Conservation (phyloP, 345 rosid species). For the Ceriops decandra region DNA sequence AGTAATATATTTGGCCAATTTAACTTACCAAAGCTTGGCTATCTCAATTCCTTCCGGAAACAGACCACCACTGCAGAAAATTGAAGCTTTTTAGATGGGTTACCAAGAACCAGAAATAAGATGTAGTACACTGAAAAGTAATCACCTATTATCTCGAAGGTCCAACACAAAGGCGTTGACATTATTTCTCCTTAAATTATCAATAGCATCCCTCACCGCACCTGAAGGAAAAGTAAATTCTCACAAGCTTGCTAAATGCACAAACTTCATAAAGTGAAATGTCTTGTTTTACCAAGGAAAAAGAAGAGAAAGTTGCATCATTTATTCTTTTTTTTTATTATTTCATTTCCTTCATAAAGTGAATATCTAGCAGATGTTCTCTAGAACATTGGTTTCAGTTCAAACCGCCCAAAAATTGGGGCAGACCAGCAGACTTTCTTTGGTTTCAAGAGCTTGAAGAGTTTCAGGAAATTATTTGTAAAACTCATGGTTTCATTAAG, state of each 20-base stretch:
- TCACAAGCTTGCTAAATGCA: neutral
- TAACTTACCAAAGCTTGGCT: slow-evolving; percentile 83
- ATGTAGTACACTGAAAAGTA: slow-evolving; percentile 23
- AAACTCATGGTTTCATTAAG: too few species aligned
- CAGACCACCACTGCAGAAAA: slow-evolving; percentile 86
- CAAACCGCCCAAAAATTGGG: neutral
- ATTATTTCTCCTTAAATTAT: slow-evolving; percentile 53
- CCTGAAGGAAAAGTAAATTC: slow-evolving; percentile 39
- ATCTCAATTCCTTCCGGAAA: slow-evolving; percentile 97
- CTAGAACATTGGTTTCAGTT: neutral
- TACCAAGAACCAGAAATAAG: slow-evolving; percentile 18
- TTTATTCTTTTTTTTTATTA: neutral
- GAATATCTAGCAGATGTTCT: neutral
- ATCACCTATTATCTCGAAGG: slow-evolving; percentile 97
- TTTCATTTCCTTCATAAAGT: too few species aligned
- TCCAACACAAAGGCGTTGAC: slow-evolving; percentile 82
- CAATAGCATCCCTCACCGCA: slow-evolving; percentile 83
- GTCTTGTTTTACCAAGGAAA: neutral
- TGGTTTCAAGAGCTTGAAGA: neutral
- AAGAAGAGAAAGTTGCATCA: neutral
- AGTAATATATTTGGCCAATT: neutral
- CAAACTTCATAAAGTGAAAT: neutral
- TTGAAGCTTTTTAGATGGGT: slow-evolving; percentile 35
- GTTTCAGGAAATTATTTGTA: too few species aligned
- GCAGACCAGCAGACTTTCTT: neutral